phyloP scores from a whole-genome alignment of 495 filamentous ascomycete genomes.

The Cladorrhinum samala region DNA sequence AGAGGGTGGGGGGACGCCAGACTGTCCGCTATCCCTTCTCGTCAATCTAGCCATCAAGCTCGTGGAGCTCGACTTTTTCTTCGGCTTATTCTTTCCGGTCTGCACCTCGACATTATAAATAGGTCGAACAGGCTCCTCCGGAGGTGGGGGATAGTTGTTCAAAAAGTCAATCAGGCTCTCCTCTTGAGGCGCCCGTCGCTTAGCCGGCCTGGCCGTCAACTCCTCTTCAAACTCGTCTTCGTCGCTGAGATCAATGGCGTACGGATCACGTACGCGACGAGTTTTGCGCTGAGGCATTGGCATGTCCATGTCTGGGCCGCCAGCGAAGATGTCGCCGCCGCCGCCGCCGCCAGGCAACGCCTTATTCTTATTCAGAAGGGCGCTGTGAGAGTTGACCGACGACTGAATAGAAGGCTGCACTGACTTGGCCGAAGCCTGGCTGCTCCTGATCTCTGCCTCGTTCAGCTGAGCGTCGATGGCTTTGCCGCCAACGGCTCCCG shows the following conservation, averaged over 20 bases:
- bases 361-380: constrained; percentile 35
- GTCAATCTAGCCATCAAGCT: constrained; percentile 60
- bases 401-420: constrained; percentile 30
- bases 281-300: constrained; percentile 60
- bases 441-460: constrained; percentile 36
- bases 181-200: constrained; percentile 42
- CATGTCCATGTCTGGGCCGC: constrained; percentile 35
- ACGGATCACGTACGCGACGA: constrained; percentile 77
- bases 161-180: constrained; percentile 88
- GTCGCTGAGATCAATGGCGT: constrained; percentile 81
- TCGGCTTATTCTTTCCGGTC: constrained; percentile 31
- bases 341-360: constrained; percentile 14
- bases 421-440: constrained; percentile 37
- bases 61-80: constrained; percentile 55
- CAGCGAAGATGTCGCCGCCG: background rate
- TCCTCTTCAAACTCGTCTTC: constrained; percentile 60
- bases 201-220: constrained; percentile 25
- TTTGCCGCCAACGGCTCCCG: constrained; percentile 44
- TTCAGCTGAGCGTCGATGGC: constrained; percentile 45
- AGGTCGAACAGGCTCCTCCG: constrained; percentile 38
- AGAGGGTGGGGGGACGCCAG: background rate
- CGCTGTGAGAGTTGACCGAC: constrained; percentile 49
- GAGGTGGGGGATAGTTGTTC: constrained; percentile 70
- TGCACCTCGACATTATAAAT: constrained; percentile 23
- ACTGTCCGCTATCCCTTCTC: constrained; percentile 29